Base-by-base conservation (phyloP, 192 early-diverging fungal species). In the Hyaloraphidium curvatum region DNA sequence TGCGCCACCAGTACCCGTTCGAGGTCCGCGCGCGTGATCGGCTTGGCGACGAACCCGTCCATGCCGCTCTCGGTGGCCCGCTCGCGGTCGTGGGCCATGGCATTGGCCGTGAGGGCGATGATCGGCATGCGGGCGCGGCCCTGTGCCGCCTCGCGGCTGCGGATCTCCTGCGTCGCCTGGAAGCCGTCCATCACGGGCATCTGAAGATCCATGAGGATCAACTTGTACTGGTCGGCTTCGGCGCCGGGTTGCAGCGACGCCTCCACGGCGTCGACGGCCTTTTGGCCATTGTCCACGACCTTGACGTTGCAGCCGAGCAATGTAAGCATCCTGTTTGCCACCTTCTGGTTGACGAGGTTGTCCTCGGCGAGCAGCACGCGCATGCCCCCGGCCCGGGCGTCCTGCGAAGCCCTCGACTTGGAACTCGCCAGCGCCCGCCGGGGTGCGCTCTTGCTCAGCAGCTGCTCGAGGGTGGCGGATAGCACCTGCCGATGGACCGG, bases 151-250 rank as follows among this genome's bases (percentile, higher is more conserved):
- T n/a, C n/a, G n/a, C n/a, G n/a, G n/a, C n/a, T n/a, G n/a, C 84
- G 73, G 55, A 89, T 89, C 54, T 72, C 68, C 58, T 80, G 75
- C 3, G 87, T 87, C 7, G 83, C 82, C 67, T 89, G 84, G 50
- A 86, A 87, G 23, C 87, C 87, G 39, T 82, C 84, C 83, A 89
- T 87, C 31, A 87, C 73, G 0, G 87, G 87, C 87, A 89, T 86
- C 68, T 60, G 59, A 14, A 86, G 80, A 56, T 89, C 87, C 87
- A 89, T 89, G 40, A 89, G 59, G 37, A 89, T 82, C 59, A 78
- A 61, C 33, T 72, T 67, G 57, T 63, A 74, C 7, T 51, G 28
- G 17, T 52, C 27, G 19, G 13, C 30, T 26, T 19, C 0, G 1
- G 28, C 19, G 21, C 40, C n/a, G n/a, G n/a, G n/a, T n/a, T n/a